Evolutionary conservation across 352 stramenopile species (phyloP).

Genomic region (Pythium diclinum): DNA sequence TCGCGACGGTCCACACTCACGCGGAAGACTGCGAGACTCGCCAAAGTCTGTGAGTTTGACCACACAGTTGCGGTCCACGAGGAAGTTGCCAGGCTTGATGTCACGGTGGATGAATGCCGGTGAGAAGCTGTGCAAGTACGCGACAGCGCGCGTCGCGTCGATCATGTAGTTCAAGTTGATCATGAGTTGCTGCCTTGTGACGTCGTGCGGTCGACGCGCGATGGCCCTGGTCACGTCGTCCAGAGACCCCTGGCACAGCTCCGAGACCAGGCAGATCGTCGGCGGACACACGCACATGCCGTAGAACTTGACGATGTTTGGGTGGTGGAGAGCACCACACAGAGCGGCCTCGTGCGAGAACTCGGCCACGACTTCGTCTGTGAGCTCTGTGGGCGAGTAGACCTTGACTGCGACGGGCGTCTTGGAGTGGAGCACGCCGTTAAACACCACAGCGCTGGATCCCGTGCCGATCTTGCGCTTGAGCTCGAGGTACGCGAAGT

Average conservation of each 20-base stretch:
- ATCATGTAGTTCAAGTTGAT: conserved; percentile 66
- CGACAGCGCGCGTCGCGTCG: conserved; percentile 53
- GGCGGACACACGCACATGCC: conserved; percentile 79
- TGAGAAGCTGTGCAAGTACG: conserved; percentile 74
- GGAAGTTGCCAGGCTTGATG: conserved; percentile 81
- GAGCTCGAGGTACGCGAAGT: conserved; percentile 71
- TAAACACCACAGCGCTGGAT: conserved; percentile 60
- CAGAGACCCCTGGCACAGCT: conserved; percentile 70
- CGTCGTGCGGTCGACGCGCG: conserved; percentile 39
- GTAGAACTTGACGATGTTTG: conserved; percentile 83
- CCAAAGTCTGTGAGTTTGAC: conserved; percentile 40
- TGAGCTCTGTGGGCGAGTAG: conserved; percentile 57
- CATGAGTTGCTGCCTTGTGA: conserved; percentile 51
- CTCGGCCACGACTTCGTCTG: conserved; percentile 64
- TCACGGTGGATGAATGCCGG: conserved; percentile 68
- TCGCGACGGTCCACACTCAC: conserved; percentile 16
- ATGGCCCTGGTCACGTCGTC: conserved; percentile 49
- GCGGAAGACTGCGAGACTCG: conserved; percentile 32
- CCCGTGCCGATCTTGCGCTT: conserved; percentile 45
- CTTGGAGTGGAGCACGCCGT: conserved; percentile 51
- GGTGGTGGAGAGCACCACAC: conserved; percentile 64
- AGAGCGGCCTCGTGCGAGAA: conserved; percentile 80
- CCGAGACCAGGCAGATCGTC: conserved; percentile 70
- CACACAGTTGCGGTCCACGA: conserved; percentile 48
- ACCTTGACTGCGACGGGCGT: conserved; percentile 70